These are phyloP conservation scores for Leishmania gerbilli DNA, from an alignment of 208 protist species.

Conservation along the genomic window DNA sequence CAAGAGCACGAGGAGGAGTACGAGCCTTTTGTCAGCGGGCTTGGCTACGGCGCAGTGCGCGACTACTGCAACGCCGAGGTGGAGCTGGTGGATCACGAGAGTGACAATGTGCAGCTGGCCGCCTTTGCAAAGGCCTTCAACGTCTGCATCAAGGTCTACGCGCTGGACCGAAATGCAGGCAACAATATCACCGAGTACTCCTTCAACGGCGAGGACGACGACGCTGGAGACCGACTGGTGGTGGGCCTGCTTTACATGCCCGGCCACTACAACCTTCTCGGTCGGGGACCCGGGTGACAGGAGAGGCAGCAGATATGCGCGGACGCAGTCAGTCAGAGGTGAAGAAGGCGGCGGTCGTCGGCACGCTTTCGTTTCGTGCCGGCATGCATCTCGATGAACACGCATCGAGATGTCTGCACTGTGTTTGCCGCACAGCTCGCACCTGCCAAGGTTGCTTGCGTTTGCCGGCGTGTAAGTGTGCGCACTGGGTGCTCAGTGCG, in stretches of 20 bases:
- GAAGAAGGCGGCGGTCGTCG: not conserved
- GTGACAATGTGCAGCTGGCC: constrained; percentile 81
- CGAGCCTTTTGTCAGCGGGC: constrained; percentile 73
- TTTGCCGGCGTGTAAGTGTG: not conserved
- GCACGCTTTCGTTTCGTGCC: not conserved
- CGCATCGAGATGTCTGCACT: not conserved
- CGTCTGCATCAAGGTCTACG: constrained; percentile 53
- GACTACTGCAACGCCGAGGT: constrained; percentile 77
- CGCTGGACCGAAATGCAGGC: constrained; percentile 54
- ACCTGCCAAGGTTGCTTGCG: not conserved
- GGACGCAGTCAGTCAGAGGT: not conserved
- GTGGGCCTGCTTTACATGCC: constrained; percentile 73
- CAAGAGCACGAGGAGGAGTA: constrained; percentile 61
- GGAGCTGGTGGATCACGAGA: constrained; percentile 76
- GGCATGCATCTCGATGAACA: not conserved
- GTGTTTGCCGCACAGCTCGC: not conserved
- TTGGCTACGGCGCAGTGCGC: constrained; percentile 57
- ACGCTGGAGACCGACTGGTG: constrained; percentile 4
- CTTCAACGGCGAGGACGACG: constrained; percentile 22
- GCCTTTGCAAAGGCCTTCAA: constrained; percentile 70
- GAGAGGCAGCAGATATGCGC: not conserved
- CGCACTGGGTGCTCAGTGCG: not conserved
- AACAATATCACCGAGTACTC: constrained; percentile 32
- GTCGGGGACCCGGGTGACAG: constrained; percentile 6
- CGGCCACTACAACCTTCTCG: constrained; percentile 83